Conservation (phyloP, 2,329 filamentous ascomycete species). For the Sporothrix pallida region DNA sequence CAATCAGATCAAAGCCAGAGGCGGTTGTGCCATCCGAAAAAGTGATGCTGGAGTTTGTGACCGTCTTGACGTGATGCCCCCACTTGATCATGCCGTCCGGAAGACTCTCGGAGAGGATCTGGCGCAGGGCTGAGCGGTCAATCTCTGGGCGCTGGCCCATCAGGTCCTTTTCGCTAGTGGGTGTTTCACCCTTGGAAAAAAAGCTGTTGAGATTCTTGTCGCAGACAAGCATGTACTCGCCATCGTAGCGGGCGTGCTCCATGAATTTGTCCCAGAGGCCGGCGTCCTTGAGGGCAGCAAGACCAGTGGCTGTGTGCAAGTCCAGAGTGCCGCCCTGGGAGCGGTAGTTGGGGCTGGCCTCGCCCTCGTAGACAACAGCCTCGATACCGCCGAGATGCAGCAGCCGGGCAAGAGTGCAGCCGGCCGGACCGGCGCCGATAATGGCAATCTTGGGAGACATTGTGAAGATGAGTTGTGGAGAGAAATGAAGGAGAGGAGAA, state of each 20-base stretch:
- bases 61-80: constrained; percentile 51
- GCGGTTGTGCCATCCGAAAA: constrained; percentile 47
- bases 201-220: constrained; percentile 50
- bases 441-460: constrained; percentile 51
- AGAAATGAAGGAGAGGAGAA: not conserved
- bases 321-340: constrained; percentile 61
- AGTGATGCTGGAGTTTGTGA: constrained; percentile 46
- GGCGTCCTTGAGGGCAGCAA: constrained; percentile 57
- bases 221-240: constrained; percentile 56
- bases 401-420: constrained; percentile 59
- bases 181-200: constrained; percentile 45
- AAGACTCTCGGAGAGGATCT: constrained; percentile 54
- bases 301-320: constrained; percentile 57
- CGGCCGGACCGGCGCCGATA: constrained; percentile 55
- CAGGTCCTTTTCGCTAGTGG: constrained; percentile 32
- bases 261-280: constrained; percentile 57
- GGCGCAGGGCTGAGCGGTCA: constrained; percentile 54
- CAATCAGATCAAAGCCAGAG: constrained; percentile 49
- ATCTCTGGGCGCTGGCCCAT: constrained; percentile 56
- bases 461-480: not conserved
- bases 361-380: constrained; percentile 58
- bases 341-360: constrained; percentile 51
- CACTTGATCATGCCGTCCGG: constrained; percentile 54
- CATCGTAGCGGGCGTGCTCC: constrained; percentile 58
- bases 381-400: constrained; percentile 54